Base-by-base conservation (phyloP, 2,329 filamentous ascomycete genomes). In the Aureobasidium vineae region DNA sequence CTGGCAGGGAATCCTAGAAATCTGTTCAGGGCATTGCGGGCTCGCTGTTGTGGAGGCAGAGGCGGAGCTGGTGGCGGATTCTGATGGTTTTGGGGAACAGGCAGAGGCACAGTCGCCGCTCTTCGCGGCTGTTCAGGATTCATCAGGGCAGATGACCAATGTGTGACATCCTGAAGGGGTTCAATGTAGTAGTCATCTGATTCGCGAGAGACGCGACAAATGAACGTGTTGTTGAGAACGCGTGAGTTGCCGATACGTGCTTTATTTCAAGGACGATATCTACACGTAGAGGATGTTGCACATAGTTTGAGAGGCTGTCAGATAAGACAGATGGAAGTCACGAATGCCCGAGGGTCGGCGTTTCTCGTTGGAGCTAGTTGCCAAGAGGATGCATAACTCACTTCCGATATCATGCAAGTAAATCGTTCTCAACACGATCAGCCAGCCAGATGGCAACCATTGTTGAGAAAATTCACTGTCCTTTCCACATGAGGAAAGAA, bases 1-100 rank as follows among this genome's bases (percentile, higher is more conserved):
- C 83, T 81, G 67, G 81, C 80, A 73, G 82, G 85, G 50, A 83
- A 79, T 40, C 83, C 82, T 66, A 85, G 81, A 69, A 85, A 81
- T 70, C 83, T 79, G 70, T 83, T 82, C 72, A 79, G 77, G 71
- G 78, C 78, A 68, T 68, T 71, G 53, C 63, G 67, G 74, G 75
- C 69, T 63, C 53, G 67, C 53, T 68, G 66, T 36, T 66, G 67
- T 23, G 69, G 67, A 31, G 67, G 69, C 23, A 67, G 53, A 47
- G 69, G 69, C 26, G 68, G 68, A 26, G 68, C 65, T 31, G 68
- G 68, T 23, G 68, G 69, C 19, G 66, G 64, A n/a, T 66, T 59
- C 23, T 59, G 52, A 31, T 56, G 41, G 21, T 11, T 40, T 50
- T 59, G 53, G 23, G 64, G 64, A 16, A 66, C 65, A 31, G 66